Percentiles rank a stretch among this genome's conserved stretches.
Conservation (phyloP, 1,139 yeast species). For the Diutina pseudorugosa region DNA sequence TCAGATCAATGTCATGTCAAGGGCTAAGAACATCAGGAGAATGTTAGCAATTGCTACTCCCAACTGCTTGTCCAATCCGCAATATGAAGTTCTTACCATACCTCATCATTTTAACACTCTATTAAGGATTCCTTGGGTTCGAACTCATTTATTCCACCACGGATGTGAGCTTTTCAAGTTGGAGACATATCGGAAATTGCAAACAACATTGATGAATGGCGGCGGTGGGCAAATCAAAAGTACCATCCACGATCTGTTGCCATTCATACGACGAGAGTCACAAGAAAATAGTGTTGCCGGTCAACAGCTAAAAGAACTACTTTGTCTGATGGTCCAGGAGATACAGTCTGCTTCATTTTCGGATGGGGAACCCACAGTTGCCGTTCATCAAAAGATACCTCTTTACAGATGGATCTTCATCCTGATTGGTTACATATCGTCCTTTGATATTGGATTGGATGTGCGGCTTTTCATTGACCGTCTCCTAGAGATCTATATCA, state of each 20-base stretch:
- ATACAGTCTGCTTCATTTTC: neutral
- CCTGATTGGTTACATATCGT: neutral
- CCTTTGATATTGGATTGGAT: neutral
- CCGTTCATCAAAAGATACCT: neutral
- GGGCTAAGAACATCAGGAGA: neutral
- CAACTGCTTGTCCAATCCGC: neutral
- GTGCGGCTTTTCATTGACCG: neutral
- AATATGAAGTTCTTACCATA: neutral
- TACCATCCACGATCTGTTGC: slow-evolving; percentile 1
- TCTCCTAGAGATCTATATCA: neutral
- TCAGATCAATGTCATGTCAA: neutral
- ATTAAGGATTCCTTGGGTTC: neutral
- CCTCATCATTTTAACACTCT: neutral
- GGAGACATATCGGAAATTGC: slow-evolving; percentile 2
- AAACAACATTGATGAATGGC: neutral
- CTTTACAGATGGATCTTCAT: slow-evolving; percentile 1
- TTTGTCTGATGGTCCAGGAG: neutral
- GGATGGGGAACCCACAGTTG: neutral
- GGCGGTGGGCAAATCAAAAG: neutral
- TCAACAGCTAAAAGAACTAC: neutral
- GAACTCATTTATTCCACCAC: neutral
- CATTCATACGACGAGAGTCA: neutral
- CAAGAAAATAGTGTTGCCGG: neutral
- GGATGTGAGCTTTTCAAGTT: slow-evolving; percentile 2
- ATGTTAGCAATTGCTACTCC: neutral